Evolutionary conservation across 305 asterid genomes (phyloP).

Genomic region (Euphrasia arctica): DNA sequence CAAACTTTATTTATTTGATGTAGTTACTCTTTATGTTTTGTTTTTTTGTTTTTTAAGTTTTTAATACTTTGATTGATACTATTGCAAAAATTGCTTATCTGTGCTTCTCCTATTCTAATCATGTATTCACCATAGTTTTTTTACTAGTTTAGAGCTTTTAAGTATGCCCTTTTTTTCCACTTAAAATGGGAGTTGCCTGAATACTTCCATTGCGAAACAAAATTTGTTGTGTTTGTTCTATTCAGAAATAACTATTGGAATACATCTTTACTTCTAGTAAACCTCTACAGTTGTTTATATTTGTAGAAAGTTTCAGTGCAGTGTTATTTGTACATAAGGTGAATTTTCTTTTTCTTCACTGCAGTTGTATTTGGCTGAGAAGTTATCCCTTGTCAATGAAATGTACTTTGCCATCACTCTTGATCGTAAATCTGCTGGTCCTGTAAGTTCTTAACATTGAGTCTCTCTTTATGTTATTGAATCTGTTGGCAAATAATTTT

Average conservation of each 20-base stretch:
- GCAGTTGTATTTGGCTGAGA: conserved; percentile 93
- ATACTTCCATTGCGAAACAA: not conserved
- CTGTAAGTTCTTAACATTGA: conserved; percentile 57
- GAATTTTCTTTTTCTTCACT: conserved; percentile 11
- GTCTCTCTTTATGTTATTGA: not conserved
- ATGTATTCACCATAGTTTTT: not conserved
- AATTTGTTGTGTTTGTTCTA: not conserved
- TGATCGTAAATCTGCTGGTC: conserved; percentile 92
- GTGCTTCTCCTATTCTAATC: not conserved
- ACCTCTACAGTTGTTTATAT: not conserved
- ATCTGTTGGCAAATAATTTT: conserved; percentile 25
- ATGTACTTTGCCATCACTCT: conserved; percentile 99
- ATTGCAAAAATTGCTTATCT: not conserved
- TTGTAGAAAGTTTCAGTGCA: not conserved
- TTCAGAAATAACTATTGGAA: not conserved
- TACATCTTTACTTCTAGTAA: not conserved
- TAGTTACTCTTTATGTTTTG: not conserved
- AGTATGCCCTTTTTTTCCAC: not conserved
- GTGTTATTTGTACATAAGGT: not conserved
- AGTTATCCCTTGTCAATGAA: conserved; percentile 88
- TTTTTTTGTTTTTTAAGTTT: conserved; percentile 10
- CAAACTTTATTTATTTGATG: conserved; percentile 5
- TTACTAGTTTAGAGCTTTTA: conserved; percentile 8
- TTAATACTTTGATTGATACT: not conserved
- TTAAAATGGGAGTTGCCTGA: conserved; percentile 7